Percentiles rank a stretch among this genome's conserved stretches.
These are phyloP conservation scores for Cyberlindnera petersonii DNA, from an alignment of 805 yeast genomes.

Conservation along the genomic window DNA sequence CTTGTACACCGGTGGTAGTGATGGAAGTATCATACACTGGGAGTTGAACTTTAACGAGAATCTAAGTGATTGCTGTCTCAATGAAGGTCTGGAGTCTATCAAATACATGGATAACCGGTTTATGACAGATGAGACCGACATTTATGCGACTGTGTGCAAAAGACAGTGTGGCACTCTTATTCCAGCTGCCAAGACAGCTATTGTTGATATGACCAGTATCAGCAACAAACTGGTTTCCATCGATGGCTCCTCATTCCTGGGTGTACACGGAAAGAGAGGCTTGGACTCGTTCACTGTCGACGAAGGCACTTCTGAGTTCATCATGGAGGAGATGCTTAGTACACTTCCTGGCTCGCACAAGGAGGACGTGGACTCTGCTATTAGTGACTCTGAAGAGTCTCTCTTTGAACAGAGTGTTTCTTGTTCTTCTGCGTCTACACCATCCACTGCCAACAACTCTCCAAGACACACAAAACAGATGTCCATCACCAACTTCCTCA, in stretches of 20 bases:
- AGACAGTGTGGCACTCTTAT: conserved; percentile 60
- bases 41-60: conserved; percentile 41
- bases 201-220: conserved; percentile 43
- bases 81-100: conserved; percentile 43
- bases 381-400: conserved; percentile 7
- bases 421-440: conserved; percentile 1
- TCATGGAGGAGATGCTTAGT: conserved; percentile 23
- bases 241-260: conserved; percentile 52
- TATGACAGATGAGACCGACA: conserved; percentile 22
- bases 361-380: not conserved
- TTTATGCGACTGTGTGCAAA: conserved; percentile 33
- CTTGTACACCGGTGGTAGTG: conserved; percentile 60
- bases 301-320: conserved; percentile 21
- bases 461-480: conserved; percentile 13
- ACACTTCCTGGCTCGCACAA: conserved; percentile 10
- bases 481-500: conserved; percentile 17
- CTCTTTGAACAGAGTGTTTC: conserved; percentile 8
- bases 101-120: conserved; percentile 29
- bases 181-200: conserved; percentile 53
- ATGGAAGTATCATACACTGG: conserved; percentile 65
- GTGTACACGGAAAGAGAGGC: conserved; percentile 43
- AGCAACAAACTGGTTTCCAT: conserved; percentile 43
- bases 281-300: conserved; percentile 21
- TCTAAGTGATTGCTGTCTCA: conserved; percentile 39
- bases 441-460: conserved; percentile 13